Conservation (phyloP, 2,329 filamentous ascomycete species). For the Aspergillus proliferans region DNA sequence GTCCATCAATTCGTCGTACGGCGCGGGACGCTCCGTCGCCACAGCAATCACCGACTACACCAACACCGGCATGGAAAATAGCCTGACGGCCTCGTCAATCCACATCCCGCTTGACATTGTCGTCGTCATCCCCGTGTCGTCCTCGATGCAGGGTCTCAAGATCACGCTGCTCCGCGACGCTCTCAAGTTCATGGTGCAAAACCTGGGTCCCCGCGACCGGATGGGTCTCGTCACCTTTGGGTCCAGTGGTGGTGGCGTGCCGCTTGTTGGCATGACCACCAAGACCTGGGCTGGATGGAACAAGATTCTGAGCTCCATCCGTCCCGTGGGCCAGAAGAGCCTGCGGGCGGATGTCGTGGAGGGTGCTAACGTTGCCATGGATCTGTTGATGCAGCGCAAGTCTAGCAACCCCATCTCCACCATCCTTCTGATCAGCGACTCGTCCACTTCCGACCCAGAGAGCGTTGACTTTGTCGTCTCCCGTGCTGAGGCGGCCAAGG, state of each 20-base stretch:
- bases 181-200: slow-evolving; percentile 83
- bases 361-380: slow-evolving; percentile 96
- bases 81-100: slow-evolving; percentile 58
- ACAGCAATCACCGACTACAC: slow-evolving; percentile 93
- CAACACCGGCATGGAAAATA: slow-evolving; percentile 50
- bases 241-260: slow-evolving; percentile 85
- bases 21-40: slow-evolving; percentile 71
- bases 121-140: slow-evolving; percentile 92
- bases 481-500: slow-evolving; percentile 92
- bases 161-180: slow-evolving; percentile 90
- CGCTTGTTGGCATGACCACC: slow-evolving; percentile 95
- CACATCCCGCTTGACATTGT: slow-evolving; percentile 95
- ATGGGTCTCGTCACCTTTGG: slow-evolving; percentile 98
- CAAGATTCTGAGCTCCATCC: slow-evolving; percentile 77
- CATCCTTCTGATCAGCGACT: slow-evolving; percentile 95
- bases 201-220: slow-evolving; percentile 82
- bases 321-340: slow-evolving; percentile 93
- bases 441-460: slow-evolving; percentile 86
- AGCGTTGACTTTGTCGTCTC: slow-evolving; percentile 98
- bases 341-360: slow-evolving; percentile 94
- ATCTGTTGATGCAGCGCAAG: slow-evolving; percentile 94
- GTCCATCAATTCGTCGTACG: slow-evolving; percentile 76
- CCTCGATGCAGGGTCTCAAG: slow-evolving; percentile 99
- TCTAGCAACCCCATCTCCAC: slow-evolving; percentile 91
- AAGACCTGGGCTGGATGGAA: slow-evolving; percentile 91